Base-by-base conservation (phyloP, 1,139 yeast genomes). In the Nematodospora anomalae region DNA sequence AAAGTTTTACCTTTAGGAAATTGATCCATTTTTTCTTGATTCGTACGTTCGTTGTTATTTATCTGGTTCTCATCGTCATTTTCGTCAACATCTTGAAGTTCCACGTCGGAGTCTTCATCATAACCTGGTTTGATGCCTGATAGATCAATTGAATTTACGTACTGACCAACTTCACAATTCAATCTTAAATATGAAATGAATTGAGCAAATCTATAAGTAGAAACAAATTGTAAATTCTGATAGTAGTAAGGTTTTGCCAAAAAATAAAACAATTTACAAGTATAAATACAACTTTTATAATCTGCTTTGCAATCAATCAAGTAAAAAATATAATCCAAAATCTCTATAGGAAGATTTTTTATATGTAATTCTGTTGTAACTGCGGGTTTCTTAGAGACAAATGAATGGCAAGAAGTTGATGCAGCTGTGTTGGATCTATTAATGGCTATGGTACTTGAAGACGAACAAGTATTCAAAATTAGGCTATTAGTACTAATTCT, bases 181-280 rank as follows among this genome's bases (percentile, higher is more conserved):
- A 74, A 63, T 30, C 84, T 64, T 13, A 87, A 58, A 7, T 80
- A 71, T 1, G 89, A 71, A 7, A 87, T 78, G 52, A 87, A 80
- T 57, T 86, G 95, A 1, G 86, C 92, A 39, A 85, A 74, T 32
- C 95, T 62, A 52, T 81, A 87, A 4, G 89, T 79, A 3, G 92
- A 80, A 0, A 76, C 71, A 47, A 87, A 74, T 11, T 50, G 46
- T 10, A 89, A 76, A n/a, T 60, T 46, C 14, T 63, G 56, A 53
- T 84, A 87, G 14, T 84, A 59, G 23, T 70, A 64, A 2, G 73
- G 72, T 48, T 79, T 78, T 7, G 79, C 67, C n/a, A 76, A 61
- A 30, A 55, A 58, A 51, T 80, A 74, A 45, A 82, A 73, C 18
- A 60, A 55, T 41, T 64, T 72, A 50, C 70, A 69, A 5, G 80